Evolutionary conservation across 306 rosid genomes (phyloP).

Genomic region (Acmispon strigosus): DNA sequence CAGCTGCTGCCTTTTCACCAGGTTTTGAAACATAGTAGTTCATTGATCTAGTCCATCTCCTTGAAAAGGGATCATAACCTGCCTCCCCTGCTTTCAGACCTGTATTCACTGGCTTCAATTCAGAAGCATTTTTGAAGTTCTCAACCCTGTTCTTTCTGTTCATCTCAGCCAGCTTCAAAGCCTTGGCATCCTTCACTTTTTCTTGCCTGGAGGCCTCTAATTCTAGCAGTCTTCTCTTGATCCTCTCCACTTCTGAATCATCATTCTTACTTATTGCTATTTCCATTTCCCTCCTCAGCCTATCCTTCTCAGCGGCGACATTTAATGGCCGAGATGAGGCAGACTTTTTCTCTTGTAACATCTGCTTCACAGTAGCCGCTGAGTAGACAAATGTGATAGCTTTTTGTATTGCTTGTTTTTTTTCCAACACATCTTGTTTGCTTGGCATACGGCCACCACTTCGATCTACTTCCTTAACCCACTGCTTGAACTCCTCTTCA

Average conservation of each 20-base stretch:
- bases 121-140: constrained; percentile 94
- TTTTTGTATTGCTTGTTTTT: constrained; percentile 66
- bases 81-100: constrained; percentile 86
- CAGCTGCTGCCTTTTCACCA: constrained; percentile 39
- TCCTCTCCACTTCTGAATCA: constrained; percentile 55
- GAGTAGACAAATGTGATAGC: constrained; percentile 71
- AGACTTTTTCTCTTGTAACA: constrained; percentile 84
- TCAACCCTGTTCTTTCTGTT: constrained; percentile 88
- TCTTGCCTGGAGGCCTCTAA: constrained; percentile 61
- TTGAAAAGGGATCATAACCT: constrained; percentile 96
- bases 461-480: constrained; percentile 85
- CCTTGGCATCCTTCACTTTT: constrained; percentile 61
- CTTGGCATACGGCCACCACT: constrained; percentile 72
- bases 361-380: constrained; percentile 87
- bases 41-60: constrained; percentile 96
- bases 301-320: constrained; percentile 90
- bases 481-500: constrained; percentile 86
- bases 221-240: constrained; percentile 57
- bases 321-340: constrained; percentile 74
- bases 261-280: constrained; percentile 59
- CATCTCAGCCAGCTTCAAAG: constrained; percentile 91
- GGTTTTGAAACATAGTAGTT: constrained; percentile 69
- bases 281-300: constrained; percentile 67
- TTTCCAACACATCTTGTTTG: constrained; percentile 52
- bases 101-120: constrained; percentile 42